These are phyloP conservation scores for Talaromyces sp. DNA, from an alignment of 2,329 filamentous ascomycete genomes.

Conservation along the genomic window DNA sequence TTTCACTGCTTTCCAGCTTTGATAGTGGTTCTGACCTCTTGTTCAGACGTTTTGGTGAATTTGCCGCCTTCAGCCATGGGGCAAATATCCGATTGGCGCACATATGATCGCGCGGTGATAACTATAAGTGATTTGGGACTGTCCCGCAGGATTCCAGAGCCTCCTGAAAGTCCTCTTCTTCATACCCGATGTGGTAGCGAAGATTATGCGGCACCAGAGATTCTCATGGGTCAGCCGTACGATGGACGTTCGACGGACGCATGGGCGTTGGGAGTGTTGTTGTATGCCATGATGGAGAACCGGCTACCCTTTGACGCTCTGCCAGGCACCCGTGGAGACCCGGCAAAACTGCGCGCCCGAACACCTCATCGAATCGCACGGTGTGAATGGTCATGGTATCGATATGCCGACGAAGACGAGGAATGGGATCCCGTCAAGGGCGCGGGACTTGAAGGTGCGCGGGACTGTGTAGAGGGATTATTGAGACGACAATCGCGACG, in stretches of 20 bases:
- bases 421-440: slow-evolving; percentile 74
- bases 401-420: slow-evolving; percentile 77
- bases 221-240: slow-evolving; percentile 91
- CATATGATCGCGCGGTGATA: slow-evolving; percentile 75
- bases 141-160: slow-evolving; percentile 71
- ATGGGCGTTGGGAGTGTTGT: slow-evolving; percentile 89
- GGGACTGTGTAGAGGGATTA: slow-evolving; percentile 76
- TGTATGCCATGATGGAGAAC: slow-evolving; percentile 92
- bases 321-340: slow-evolving; percentile 69
- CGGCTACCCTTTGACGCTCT: slow-evolving; percentile 88
- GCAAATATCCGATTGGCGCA: slow-evolving; percentile 65
- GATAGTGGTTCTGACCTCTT: slow-evolving; percentile 21
- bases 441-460: slow-evolving; percentile 68
- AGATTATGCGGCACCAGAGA: slow-evolving; percentile 94
- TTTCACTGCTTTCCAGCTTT: slow-evolving; percentile 6
- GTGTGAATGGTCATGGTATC: slow-evolving; percentile 92
- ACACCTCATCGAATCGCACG: slow-evolving; percentile 93
- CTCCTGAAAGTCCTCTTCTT: slow-evolving; percentile 76
- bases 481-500: slow-evolving; percentile 77
- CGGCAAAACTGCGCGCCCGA: slow-evolving; percentile 70
- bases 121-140: slow-evolving; percentile 91
- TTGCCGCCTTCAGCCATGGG: slow-evolving; percentile 65
- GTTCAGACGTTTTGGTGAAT: slow-evolving; percentile 83
- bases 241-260: slow-evolving; percentile 89
- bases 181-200: slow-evolving; percentile 92